Evolutionary conservation across 2,329 filamentous ascomycete genomes (phyloP).

Genomic region (Tolypocladium guangdongense): DNA sequence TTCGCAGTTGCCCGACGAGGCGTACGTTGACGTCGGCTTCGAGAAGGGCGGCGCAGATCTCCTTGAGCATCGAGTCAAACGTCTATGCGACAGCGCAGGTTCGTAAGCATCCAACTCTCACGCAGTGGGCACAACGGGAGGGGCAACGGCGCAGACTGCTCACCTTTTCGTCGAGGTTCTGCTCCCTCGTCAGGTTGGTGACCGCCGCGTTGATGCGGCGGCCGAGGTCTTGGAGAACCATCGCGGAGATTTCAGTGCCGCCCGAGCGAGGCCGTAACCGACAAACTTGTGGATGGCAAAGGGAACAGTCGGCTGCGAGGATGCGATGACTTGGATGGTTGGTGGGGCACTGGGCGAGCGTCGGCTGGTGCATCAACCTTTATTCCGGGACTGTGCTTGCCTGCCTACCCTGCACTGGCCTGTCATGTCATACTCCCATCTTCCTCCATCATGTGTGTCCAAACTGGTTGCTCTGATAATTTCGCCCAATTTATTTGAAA

Average conservation of each 20-base stretch:
- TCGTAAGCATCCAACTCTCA: background rate
- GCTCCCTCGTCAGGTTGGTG: slow-evolving; percentile 81
- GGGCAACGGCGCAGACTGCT: slow-evolving; percentile 5
- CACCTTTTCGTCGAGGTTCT: slow-evolving; percentile 93
- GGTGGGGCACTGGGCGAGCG: background rate
- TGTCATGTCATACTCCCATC: too few species aligned
- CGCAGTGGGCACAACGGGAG: background rate
- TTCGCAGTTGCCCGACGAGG: slow-evolving; percentile 81
- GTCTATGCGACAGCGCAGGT: slow-evolving; percentile 41
- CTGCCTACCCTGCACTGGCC: background rate
- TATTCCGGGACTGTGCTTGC: background rate
- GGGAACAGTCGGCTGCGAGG: background rate
- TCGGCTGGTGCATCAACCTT: background rate
- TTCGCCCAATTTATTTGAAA: too few species aligned
- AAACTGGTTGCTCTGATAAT: too few species aligned
- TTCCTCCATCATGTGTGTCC: too few species aligned
- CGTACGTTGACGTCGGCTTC: slow-evolving; percentile 96
- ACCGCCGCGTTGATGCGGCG: slow-evolving; percentile 97
- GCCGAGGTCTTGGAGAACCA: slow-evolving; percentile 98
- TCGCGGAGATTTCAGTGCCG: slow-evolving; percentile 25
- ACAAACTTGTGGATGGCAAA: background rate
- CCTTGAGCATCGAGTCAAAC: slow-evolving; percentile 96
- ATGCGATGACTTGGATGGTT: background rate
- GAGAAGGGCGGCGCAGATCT: slow-evolving; percentile 90
- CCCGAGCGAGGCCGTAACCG: background rate